Evolutionary conservation across 139 green algal species (phyloP).

Genomic region (Limnomonas spitsbergensis): DNA sequence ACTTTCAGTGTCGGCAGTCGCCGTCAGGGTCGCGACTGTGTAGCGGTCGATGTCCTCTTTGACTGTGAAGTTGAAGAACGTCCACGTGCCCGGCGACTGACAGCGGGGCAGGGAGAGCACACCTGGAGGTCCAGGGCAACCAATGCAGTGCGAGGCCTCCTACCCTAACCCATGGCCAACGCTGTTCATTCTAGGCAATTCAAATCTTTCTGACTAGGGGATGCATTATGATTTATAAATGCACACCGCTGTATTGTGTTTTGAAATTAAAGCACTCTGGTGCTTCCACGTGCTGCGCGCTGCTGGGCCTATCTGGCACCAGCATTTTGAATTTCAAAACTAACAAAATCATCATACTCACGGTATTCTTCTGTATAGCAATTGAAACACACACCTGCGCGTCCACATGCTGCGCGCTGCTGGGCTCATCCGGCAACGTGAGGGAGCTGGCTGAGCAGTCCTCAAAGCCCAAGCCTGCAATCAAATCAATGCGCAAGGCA

Average conservation of each 20-base stretch:
- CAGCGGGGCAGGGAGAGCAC: not conserved
- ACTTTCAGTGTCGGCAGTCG: not conserved
- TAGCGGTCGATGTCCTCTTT: not conserved
- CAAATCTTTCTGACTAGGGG: no score
- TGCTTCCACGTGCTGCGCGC: not conserved
- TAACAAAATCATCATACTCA: no score
- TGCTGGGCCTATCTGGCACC: not conserved
- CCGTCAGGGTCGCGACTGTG: not conserved
- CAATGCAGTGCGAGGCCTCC: no score
- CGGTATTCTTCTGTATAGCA: no score
- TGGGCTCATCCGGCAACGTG: not conserved
- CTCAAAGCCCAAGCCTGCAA: not conserved
- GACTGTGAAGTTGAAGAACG: constrained; percentile 8
- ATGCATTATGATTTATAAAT: no score
- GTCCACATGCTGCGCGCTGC: not conserved
- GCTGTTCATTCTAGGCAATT: no score
- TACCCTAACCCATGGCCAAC: no score
- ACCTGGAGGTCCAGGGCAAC: no score
- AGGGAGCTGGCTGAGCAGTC: constrained; percentile 5
- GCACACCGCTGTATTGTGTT: no score
- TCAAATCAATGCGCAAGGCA: no score
- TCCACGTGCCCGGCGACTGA: not conserved
- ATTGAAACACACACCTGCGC: not conserved
- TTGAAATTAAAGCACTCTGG: no score
- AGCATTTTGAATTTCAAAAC: no score